A percentile compares a stretch with the other conserved stretches of the same genome.
These are phyloP conservation scores for Zalerion maritima DNA, from an alignment of 495 filamentous ascomycete species.

Conservation along the genomic window DNA sequence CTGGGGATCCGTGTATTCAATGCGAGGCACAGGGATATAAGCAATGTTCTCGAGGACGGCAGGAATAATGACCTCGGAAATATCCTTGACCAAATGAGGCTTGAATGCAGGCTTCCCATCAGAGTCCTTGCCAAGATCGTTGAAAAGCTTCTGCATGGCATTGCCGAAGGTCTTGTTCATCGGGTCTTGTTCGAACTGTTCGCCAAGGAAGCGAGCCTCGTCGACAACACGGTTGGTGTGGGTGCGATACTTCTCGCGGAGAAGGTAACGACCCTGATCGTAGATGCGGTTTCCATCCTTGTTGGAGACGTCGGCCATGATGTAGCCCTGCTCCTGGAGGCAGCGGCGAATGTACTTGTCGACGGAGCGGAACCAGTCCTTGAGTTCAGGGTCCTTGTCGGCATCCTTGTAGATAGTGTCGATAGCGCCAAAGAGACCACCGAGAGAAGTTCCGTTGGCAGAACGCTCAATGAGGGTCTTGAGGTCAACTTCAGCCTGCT, in stretches of 20 bases:
- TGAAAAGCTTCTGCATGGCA: constrained; percentile 73
- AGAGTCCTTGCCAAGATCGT: constrained; percentile 62
- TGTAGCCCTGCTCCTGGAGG: constrained; percentile 77
- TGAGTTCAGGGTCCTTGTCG: constrained; percentile 75
- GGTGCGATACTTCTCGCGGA: constrained; percentile 73
- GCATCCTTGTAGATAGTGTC: constrained; percentile 84
- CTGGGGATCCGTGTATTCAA: constrained; percentile 78
- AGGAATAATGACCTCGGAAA: constrained; percentile 76
- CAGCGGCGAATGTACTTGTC: constrained; percentile 68
- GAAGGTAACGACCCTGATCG: constrained; percentile 74
- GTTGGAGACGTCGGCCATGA: constrained; percentile 71
- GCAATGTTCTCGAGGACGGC: constrained; percentile 71
- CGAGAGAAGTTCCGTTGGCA: constrained; percentile 79
- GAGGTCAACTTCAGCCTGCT: constrained; percentile 63
- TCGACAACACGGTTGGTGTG: constrained; percentile 82
- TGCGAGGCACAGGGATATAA: constrained; percentile 87
- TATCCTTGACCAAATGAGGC: constrained; percentile 76
- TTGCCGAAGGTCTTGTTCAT: constrained; percentile 68
- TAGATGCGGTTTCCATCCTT: constrained; percentile 73
- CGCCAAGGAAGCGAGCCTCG: constrained; percentile 76
- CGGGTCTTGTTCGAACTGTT: constrained; percentile 78
- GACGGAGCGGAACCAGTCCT: constrained; percentile 73
- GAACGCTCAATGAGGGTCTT: constrained; percentile 88
- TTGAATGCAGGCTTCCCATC: constrained; percentile 64
- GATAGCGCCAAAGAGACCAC: constrained; percentile 76